Base-by-base conservation (phyloP, 768 basidiomycete species). In the Termitomyces sp. region DNA sequence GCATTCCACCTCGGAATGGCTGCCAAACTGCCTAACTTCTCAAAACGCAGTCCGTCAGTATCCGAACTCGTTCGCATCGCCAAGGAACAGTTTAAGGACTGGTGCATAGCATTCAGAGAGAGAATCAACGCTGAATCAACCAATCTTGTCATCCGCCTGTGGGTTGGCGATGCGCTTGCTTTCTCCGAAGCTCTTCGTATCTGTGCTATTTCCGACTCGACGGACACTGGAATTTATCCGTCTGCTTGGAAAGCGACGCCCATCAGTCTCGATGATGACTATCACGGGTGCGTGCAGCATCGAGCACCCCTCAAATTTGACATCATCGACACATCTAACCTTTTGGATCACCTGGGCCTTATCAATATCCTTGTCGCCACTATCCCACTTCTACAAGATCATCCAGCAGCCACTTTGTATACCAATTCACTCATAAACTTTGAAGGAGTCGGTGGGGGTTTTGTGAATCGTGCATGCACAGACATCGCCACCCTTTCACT, bases 241-340 rank as follows among this genome's bases (percentile, higher is more conserved):
- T 60, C 64, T 1, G 63, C 64, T 3, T 80, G 76, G 76, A 72
- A 71, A 10, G 62, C 63, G 0, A 45, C 64, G 0, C 60, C 63
- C 32, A 68, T 78, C 31, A 40, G 54, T 22, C 64, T 81, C 7
- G 62, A 70, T 40, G 49, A 58, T 10, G 71, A 73, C 47, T 76
- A 78, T 57, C 48, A 50, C 7, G 29, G 38, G 5, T 23, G 43
- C 31, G 48, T 46, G 4, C n/a, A 35, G 27, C 15, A 31, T 31
- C 25, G 54, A 27, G 70, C 75, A 2, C 78, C 79, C 1, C 32
- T 64, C 9, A 43, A 53, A 2, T 82, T 81, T 59, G 67, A 75
- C 54, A 68, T 77, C 50, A 76, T 82, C 33, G 78, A 82, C 32
- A 76, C 80, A 0, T 81, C 79, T 18, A 80, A 81, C 54, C 65